Percentiles rank a stretch among this genome's conserved stretches.
phyloP scores from a whole-genome alignment of 306 rosid genomes.

The Citrullus amarus region DNA sequence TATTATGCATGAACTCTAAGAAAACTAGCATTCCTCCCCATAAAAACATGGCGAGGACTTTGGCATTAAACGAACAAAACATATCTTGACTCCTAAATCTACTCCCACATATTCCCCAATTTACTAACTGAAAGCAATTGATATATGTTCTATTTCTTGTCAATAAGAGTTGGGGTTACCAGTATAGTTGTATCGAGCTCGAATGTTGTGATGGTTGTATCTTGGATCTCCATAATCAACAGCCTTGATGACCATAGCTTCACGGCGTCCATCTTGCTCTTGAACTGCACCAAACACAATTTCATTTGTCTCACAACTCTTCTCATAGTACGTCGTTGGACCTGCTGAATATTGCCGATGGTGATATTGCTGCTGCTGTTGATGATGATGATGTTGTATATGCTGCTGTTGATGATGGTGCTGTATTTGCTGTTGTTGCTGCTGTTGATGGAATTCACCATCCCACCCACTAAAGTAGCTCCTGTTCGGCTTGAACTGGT shows the following conservation, averaged over 20 bases:
- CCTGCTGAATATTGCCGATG: slow-evolving; percentile 50
- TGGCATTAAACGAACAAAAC: neutral
- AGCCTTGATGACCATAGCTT: slow-evolving; percentile 83
- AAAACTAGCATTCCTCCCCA: neutral
- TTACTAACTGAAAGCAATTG: neutral
- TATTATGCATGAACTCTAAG: neutral
- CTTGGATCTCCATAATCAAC: slow-evolving; percentile 75
- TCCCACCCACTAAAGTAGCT: slow-evolving; percentile 50
- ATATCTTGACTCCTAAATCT: slow-evolving; percentile 1
- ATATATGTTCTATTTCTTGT: slow-evolving; percentile 5
- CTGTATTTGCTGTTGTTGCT: slow-evolving; percentile 13
- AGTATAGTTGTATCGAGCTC: slow-evolving; percentile 51
- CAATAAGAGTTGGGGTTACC: slow-evolving; percentile 55
- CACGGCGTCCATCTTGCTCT: slow-evolving; percentile 78
- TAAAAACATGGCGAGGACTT: neutral
- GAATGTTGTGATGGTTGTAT: slow-evolving; percentile 52
- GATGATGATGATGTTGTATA: slow-evolving; percentile 15
- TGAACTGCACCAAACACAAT: slow-evolving; percentile 94
- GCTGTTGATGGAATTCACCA: slow-evolving; percentile 34
- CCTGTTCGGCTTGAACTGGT: slow-evolving; percentile 33
- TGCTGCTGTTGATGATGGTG: slow-evolving; percentile 14
- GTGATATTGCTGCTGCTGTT: slow-evolving; percentile 40
- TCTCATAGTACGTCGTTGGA: slow-evolving; percentile 59
- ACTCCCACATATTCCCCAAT: neutral
- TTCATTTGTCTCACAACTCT: slow-evolving; percentile 72